Evolutionary conservation across 495 filamentous ascomycete species (phyloP).

Genomic region (Cairneyella variabilis): DNA sequence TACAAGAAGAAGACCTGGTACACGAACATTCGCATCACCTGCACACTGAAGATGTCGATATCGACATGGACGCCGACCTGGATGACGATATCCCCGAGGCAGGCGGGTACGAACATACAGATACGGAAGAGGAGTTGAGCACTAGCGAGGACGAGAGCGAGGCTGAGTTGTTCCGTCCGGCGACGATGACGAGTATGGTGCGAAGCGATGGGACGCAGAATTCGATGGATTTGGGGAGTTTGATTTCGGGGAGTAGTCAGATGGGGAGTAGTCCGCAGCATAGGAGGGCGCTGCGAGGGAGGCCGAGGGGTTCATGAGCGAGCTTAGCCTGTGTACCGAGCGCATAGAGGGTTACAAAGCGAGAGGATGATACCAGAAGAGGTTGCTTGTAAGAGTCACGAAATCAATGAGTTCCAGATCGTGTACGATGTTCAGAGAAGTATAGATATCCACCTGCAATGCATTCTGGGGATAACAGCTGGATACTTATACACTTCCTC

Average conservation of each 20-base stretch:
- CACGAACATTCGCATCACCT: conserved; percentile 20
- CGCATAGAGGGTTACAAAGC: too few species aligned
- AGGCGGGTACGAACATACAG: conserved; percentile 73
- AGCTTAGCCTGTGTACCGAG: too few species aligned
- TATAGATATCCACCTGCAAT: too few species aligned
- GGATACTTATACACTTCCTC: too few species aligned
- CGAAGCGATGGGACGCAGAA: conserved; percentile 38
- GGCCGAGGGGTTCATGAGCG: background rate
- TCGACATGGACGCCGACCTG: conserved; percentile 56
- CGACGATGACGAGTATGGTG: conserved; percentile 28
- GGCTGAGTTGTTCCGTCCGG: conserved; percentile 3
- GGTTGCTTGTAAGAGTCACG: too few species aligned
- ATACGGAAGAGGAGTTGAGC: conserved; percentile 68
- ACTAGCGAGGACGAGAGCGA: conserved; percentile 33
- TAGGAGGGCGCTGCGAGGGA: background rate
- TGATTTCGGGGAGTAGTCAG: conserved; percentile 44
- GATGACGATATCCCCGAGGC: conserved; percentile 68
- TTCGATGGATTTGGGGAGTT: conserved; percentile 47
- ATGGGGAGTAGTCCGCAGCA: conserved; percentile 40
- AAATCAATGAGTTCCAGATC: too few species aligned
- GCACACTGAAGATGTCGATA: conserved; percentile 36
- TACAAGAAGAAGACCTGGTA: conserved; percentile 50
- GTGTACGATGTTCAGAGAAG: too few species aligned
- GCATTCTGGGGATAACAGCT: too few species aligned
- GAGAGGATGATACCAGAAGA: too few species aligned